phyloP scores from a whole-genome alignment of 768 basidiomycete species.

The Agaricus sinodeliciosus region DNA sequence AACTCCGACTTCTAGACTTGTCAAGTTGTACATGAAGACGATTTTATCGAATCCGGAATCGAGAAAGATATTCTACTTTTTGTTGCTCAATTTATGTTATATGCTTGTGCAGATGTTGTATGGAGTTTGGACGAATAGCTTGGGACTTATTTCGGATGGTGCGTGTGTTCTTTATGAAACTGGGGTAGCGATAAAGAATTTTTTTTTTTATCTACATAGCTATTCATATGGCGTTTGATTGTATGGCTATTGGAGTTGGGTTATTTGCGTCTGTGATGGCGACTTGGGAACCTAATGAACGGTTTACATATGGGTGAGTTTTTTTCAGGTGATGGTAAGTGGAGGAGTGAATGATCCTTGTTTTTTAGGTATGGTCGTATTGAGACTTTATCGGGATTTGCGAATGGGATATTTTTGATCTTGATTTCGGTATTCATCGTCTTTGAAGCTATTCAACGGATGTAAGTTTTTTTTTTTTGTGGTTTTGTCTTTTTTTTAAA shows the following conservation, averaged over 20 bases:
- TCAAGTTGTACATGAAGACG: constrained; percentile 76
- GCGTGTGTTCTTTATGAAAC: constrained; percentile 9
- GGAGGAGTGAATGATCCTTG: not conserved
- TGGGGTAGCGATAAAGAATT: not conserved
- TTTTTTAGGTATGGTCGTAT: constrained; percentile 87
- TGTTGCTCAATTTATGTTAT: constrained; percentile 89
- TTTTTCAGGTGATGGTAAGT: not conserved
- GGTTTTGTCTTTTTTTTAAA: not conserved
- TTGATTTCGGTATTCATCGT: constrained; percentile 97
- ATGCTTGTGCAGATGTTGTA: constrained; percentile 98
- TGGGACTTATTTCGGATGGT: constrained; percentile 98
- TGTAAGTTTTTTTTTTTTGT: constrained; percentile 41
- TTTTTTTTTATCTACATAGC: constrained; percentile 40
- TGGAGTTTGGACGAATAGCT: constrained; percentile 95
- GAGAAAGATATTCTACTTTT: constrained; percentile 93
- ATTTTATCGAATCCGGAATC: constrained; percentile 90
- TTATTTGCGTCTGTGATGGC: constrained; percentile 97
- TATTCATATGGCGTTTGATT: constrained; percentile 99
- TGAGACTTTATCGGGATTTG: constrained; percentile 96
- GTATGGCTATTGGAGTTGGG: constrained; percentile 94
- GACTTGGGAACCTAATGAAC: constrained; percentile 91
- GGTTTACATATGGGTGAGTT: constrained; percentile 89
- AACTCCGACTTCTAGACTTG: constrained; percentile 46
- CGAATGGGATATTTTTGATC: constrained; percentile 92
- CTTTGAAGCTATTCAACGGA: constrained; percentile 93